Percentiles rank a stretch among this genome's conserved stretches.
phyloP scores from a whole-genome alignment of 176 grass and related monocot genomes.

The Leersia perrieri region DNA sequence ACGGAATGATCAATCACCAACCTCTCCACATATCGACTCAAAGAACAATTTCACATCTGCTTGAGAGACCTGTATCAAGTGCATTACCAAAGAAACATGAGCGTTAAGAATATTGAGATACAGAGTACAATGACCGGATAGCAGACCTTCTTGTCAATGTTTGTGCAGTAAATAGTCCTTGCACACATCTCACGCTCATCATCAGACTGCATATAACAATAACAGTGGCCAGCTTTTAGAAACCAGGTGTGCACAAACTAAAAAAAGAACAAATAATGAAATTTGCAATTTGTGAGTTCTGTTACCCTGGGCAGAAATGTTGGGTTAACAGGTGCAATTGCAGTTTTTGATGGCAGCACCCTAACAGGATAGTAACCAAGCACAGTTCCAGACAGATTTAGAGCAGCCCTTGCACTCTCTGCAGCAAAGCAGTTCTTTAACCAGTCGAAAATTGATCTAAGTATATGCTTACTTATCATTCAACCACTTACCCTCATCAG shows the following conservation, averaged over 20 bases:
- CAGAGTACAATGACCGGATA: constrained; percentile 8
- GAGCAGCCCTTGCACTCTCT: constrained; percentile 85
- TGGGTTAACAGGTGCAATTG: constrained; percentile 95
- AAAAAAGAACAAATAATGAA: background rate
- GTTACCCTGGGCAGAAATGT: constrained; percentile 90
- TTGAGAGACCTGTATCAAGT: constrained; percentile 75
- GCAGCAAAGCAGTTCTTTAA: constrained; percentile 29
- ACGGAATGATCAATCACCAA: constrained; percentile 38
- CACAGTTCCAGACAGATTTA: constrained; percentile 90
- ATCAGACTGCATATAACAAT: constrained; percentile 60
- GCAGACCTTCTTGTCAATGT: constrained; percentile 98
- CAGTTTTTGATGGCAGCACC: constrained; percentile 97
- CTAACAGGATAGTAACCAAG: constrained; percentile 97
- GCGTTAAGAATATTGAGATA: background rate
- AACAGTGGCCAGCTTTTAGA: constrained; percentile 21
- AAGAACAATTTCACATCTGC: constrained; percentile 99
- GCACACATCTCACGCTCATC: constrained; percentile 99
- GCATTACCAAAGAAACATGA: constrained; percentile 26
- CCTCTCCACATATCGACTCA: constrained; percentile 97
- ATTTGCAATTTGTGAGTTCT: constrained; percentile 6
- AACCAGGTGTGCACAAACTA: background rate
- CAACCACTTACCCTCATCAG: constrained; percentile 81
- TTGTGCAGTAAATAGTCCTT: constrained; percentile 98
- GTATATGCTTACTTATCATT: constrained; percentile 25
- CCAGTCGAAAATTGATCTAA: constrained; percentile 15